Evolutionary conservation across 2,329 filamentous ascomycete species (phyloP).

Genomic region (Gyromitra esculenta): DNA sequence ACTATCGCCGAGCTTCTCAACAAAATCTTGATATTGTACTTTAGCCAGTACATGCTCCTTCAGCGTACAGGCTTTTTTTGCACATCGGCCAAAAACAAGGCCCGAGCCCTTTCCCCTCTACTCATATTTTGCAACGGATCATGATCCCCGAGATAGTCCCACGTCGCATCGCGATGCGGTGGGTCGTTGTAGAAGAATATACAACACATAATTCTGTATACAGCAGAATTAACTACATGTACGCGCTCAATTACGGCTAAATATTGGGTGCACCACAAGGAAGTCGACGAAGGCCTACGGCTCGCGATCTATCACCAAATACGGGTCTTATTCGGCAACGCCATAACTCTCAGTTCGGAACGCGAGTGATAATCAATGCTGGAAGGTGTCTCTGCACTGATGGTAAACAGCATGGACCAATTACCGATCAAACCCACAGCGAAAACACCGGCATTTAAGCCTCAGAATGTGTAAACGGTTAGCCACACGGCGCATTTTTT

Average conservation of each 20-base stretch:
- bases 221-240: constrained; percentile 3
- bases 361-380: constrained; percentile 42
- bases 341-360: neutral
- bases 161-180: neutral
- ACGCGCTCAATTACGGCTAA: neutral
- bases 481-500: neutral
- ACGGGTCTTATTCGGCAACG: neutral
- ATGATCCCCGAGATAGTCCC: constrained; percentile 7
- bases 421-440: constrained; percentile 12
- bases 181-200: constrained; percentile 15
- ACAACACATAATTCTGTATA: constrained; percentile 9
- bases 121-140: neutral
- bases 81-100: constrained; percentile 10
- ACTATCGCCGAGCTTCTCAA: neutral
- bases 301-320: constrained; percentile 31
- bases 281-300: neutral
- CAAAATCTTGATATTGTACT: neutral
- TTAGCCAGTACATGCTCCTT: constrained; percentile 3
- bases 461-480: neutral
- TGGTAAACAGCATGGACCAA: neutral
- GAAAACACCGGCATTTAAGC: constrained; percentile 1
- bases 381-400: neutral
- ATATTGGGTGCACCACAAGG: constrained; percentile 24
- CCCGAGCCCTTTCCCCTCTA: neutral
- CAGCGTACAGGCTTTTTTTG: neutral